Evolutionary conservation across 768 basidiomycete species (phyloP).

Genomic region (Tylopilus balloui): DNA sequence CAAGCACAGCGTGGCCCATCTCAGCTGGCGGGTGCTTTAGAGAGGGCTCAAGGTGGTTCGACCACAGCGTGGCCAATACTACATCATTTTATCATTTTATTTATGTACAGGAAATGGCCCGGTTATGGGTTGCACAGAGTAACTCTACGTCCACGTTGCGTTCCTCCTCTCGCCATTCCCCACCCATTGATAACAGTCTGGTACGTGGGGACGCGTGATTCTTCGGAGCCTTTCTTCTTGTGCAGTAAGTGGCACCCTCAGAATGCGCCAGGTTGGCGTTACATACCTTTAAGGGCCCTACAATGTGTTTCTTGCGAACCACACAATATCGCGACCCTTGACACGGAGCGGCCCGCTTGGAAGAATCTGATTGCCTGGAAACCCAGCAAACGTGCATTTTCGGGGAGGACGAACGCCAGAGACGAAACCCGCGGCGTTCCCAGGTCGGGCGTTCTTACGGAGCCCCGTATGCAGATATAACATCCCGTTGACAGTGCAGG

Average conservation of each 20-base stretch:
- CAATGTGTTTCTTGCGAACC: not conserved
- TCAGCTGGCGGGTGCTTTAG: constrained; percentile 1
- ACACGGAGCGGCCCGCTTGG: not conserved
- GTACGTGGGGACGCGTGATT: not conserved
- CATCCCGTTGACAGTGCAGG: not conserved
- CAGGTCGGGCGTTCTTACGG: constrained; percentile 13
- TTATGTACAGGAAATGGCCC: too few species aligned
- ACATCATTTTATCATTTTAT: too few species aligned
- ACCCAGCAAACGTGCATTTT: constrained; percentile 1
- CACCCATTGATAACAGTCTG: not conserved
- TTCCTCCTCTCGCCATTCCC: not conserved
- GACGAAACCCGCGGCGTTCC: constrained; percentile 23
- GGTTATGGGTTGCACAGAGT: too few species aligned
- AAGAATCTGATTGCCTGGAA: constrained; percentile 5
- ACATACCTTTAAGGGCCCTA: not conserved
- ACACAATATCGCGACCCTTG: not conserved
- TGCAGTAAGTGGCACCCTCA: not conserved
- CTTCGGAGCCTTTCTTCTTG: not conserved
- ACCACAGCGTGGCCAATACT: not conserved
- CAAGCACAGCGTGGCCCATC: not conserved
- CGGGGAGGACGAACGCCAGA: constrained; percentile 4
- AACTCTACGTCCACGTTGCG: not conserved
- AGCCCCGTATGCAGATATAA: constrained; percentile 23
- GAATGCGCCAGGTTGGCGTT: not conserved
- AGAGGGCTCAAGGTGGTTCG: not conserved